Evolutionary conservation across 768 basidiomycete genomes (phyloP).

Genomic region (Amanita fuliginea): DNA sequence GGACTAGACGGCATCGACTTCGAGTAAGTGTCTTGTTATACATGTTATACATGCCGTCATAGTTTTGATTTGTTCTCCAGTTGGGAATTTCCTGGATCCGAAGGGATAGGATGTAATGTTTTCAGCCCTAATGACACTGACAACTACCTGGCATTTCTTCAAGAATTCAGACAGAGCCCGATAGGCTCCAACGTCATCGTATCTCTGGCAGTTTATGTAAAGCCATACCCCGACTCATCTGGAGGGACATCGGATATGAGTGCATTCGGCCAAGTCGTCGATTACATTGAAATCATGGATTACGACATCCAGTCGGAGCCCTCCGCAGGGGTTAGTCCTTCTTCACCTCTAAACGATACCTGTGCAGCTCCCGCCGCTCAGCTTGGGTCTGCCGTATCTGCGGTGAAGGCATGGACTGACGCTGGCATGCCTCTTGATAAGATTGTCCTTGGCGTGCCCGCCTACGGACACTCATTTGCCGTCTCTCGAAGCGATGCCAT

Average conservation of each 20-base stretch:
- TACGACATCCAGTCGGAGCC: slow-evolving; percentile 55
- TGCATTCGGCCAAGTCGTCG: slow-evolving; percentile 54
- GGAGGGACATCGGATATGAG: slow-evolving; percentile 50
- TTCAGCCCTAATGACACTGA: slow-evolving; percentile 53
- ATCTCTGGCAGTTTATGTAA: slow-evolving; percentile 58
- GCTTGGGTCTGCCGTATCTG: slow-evolving; percentile 65
- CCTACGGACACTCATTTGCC: slow-evolving; percentile 75
- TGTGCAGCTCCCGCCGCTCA: slow-evolving; percentile 53
- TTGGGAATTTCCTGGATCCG: slow-evolving; percentile 76
- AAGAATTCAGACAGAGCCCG: slow-evolving; percentile 49
- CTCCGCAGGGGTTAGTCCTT: slow-evolving; percentile 56
- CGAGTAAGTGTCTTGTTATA: slow-evolving; percentile 32
- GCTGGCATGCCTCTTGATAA: slow-evolving; percentile 66
- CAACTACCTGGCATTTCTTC: slow-evolving; percentile 73
- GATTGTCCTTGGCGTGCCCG: slow-evolving; percentile 77
- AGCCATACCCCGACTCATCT: slow-evolving; percentile 50
- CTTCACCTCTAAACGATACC: slow-evolving; percentile 72
- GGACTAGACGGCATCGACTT: slow-evolving; percentile 57
- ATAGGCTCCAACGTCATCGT: slow-evolving; percentile 50
- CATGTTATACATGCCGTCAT: slow-evolving; percentile 5
- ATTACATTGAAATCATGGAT: slow-evolving; percentile 68
- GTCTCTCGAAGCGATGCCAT: slow-evolving; percentile 22
- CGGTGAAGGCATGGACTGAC: slow-evolving; percentile 60
- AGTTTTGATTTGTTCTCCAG: slow-evolving; percentile 21
- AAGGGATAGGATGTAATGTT: slow-evolving; percentile 63